A percentile compares a stretch with the other conserved stretches of the same genome.
Evolutionary conservation across 768 basidiomycete species (phyloP).

Genomic region (Rhodotorula sphaerocarpa): DNA sequence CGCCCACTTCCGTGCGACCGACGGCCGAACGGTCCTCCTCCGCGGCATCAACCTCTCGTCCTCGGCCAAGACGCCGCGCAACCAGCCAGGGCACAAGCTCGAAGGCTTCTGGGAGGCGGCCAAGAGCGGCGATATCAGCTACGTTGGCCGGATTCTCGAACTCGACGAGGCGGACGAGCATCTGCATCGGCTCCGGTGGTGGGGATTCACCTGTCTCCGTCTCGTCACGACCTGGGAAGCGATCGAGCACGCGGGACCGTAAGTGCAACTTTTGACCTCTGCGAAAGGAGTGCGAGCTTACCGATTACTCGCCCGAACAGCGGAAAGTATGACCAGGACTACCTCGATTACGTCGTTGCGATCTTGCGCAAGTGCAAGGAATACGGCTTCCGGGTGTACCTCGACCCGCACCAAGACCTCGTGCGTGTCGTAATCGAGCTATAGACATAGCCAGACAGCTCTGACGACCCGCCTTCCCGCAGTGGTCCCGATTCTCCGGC

Average conservation of each 20-base stretch:
- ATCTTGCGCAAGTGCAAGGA: conserved; percentile 85
- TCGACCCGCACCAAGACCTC: conserved; percentile 93
- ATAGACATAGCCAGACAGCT: not conserved
- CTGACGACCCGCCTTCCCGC: not conserved
- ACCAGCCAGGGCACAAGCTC: conserved; percentile 58
- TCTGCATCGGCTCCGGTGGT: conserved; percentile 69
- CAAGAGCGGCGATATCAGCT: conserved; percentile 56
- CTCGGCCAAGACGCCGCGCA: conserved; percentile 72
- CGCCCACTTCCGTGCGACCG: conserved; percentile 37
- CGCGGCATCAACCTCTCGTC: conserved; percentile 94
- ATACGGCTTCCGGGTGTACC: conserved; percentile 80
- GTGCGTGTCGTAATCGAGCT: conserved; percentile 50
- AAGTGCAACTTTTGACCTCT: conserved; percentile 50
- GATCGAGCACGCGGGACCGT: conserved; percentile 90
- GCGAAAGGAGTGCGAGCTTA: no score
- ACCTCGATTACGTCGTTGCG: conserved; percentile 80
- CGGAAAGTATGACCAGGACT: conserved; percentile 79
- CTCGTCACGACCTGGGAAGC: conserved; percentile 90
- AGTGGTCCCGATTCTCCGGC: conserved; percentile 94
- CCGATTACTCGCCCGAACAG: no score
- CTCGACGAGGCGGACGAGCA: conserved; percentile 50
- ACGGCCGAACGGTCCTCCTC: conserved; percentile 64
- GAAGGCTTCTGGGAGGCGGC: conserved; percentile 76
- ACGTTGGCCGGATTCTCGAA: conserved; percentile 70
- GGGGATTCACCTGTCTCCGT: conserved; percentile 85